A percentile compares a stretch with the other conserved stretches of the same genome.
phyloP scores from a whole-genome alignment of 208 protist genomes.

The Crithidia brevicula region DNA sequence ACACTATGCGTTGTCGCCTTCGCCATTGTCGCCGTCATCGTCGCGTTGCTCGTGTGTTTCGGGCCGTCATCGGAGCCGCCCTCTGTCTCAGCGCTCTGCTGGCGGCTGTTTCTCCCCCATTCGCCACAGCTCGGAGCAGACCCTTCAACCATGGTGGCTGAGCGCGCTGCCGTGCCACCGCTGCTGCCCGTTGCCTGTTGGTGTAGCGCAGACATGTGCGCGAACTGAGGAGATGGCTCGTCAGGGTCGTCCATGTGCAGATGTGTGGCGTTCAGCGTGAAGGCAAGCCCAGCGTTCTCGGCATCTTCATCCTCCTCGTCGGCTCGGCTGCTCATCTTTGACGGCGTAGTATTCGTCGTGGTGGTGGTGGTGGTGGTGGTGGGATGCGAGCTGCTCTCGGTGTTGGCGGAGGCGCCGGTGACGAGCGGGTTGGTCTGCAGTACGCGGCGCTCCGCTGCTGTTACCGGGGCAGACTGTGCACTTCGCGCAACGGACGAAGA shows the following conservation, averaged over 20 bases:
- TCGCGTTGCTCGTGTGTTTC: not conserved
- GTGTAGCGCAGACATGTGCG: not conserved
- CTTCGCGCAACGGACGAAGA: not conserved
- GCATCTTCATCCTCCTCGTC: constrained; percentile 10
- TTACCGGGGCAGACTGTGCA: not conserved
- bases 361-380: constrained; percentile 11
- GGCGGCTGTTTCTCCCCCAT: not conserved
- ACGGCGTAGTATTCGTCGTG: constrained; percentile 7
- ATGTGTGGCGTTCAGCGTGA: not conserved
- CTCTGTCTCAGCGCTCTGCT: not conserved
- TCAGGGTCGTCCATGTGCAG: constrained; percentile 10
- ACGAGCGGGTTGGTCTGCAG: not conserved
- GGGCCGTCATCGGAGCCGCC: not conserved
- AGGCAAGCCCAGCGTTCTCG: not conserved
- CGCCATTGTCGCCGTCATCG: not conserved
- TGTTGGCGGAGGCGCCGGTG: not conserved
- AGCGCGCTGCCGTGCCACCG: not conserved
- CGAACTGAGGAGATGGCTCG: not conserved
- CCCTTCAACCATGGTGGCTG: not conserved
- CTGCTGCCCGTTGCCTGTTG: not conserved
- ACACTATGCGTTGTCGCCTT: too few species aligned
- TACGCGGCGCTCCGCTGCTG: not conserved
- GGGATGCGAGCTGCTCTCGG: constrained; percentile 6
- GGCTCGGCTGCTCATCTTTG: not conserved
- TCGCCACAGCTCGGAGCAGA: not conserved